Base-by-base conservation (phyloP, 2,329 filamentous ascomycete genomes). In the Calonectria pseudoreteaudii region DNA sequence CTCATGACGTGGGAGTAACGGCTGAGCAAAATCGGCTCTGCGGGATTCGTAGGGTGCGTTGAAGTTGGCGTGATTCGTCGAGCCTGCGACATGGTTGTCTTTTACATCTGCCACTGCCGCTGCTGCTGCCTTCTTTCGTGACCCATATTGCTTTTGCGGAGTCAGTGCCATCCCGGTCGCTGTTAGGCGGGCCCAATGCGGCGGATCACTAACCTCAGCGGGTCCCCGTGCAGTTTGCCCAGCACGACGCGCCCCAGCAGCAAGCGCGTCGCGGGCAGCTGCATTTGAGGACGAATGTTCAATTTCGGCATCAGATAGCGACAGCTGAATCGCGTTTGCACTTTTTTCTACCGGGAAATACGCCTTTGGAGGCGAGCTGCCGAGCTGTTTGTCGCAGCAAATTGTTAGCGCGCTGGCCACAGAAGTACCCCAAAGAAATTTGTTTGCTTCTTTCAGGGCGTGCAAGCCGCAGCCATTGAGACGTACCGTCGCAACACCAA, bases 401-500 rank as follows among this genome's bases (percentile, higher is more conserved):
- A 23, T 38, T 38, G 30, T 52, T 68, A 68, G 49, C 50, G 34
- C 56, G 23, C 23, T 1, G 5, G n/a, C 14, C 31, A 10, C 16
- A 62, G 23, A 38, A 34, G 34, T 14, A 34, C 53, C 13, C 53
- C 13, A 34, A 16, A 60, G 38, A 28, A 41, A 41, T 26, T 38
- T 56, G 36, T 10, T 68, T 68, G 66, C 49, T 52, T 67, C 34
- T 47, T 30, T 36, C 20, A 28, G 1, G 16, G 65, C n/a, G 65
- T 38, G 47, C 23, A 56, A 30, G 26, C 8, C 18, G 34, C 66
- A 47, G 47, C 66, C 77, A 80, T 73, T 76, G 77, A 75, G 77
- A 86, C 86, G 79, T 82, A 87, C 86, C 81, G 81, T 78, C 60
- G 81, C 83, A 20, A 85, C 80, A 70, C 85, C 86, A 71, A 86